Evolutionary conservation across 2,329 filamentous ascomycete species (phyloP).

Genomic region (Curvularia lunata): DNA sequence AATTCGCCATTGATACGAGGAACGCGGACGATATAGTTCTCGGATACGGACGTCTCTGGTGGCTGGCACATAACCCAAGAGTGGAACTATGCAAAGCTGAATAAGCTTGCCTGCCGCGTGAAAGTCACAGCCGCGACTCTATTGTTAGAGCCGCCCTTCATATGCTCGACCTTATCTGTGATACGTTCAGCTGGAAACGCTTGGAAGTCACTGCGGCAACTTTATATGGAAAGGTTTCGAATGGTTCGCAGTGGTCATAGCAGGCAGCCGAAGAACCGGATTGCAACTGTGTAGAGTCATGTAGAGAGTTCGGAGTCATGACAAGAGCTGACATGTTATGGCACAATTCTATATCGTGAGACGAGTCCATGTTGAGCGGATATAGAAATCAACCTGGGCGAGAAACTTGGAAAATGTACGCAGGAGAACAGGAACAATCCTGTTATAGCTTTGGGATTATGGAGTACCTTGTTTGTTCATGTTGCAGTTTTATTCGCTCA

Average conservation of each 20-base stretch:
- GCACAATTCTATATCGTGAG: too few relatives aligned
- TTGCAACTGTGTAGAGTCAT: neutral
- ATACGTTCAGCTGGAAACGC: neutral
- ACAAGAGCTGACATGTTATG: neutral
- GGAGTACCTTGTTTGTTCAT: neutral
- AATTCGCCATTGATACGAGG: neutral
- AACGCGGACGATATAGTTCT: neutral
- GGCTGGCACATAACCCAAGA: neutral
- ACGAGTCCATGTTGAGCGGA: neutral
- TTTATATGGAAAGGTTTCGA: neutral
- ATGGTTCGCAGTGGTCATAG: neutral
- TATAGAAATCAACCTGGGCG: neutral
- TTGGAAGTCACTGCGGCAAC: neutral
- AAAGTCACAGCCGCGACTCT: constrained; percentile 20
- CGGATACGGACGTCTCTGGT: neutral
- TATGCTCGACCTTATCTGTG: constrained; percentile 16
- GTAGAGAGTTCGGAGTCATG: neutral
- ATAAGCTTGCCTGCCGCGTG: neutral
- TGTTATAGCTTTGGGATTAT: neutral
- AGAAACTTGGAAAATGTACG: neutral
- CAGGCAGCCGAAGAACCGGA: neutral
- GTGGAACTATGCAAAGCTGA: neutral
- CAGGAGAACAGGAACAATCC: neutral
- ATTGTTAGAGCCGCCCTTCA: constrained; percentile 32
- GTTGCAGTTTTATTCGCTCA: too few relatives aligned